Percentiles rank a stretch among this genome's conserved stretches.
phyloP scores from a whole-genome alignment of 805 yeast genomes.

The Metschnikowia noctiluminum region DNA sequence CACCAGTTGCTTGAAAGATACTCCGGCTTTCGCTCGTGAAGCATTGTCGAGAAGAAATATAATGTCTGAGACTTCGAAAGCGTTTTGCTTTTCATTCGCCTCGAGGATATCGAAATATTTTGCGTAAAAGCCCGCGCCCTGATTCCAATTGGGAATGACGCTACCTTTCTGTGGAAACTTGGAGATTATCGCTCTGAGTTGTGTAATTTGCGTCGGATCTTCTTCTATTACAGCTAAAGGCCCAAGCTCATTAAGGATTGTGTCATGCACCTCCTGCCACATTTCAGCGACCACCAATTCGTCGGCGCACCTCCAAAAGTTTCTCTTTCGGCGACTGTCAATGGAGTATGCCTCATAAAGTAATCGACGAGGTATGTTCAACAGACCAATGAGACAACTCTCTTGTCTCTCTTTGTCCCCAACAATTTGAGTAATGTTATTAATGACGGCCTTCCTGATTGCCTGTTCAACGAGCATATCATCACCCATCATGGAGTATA shows the following conservation, averaged over 20 bases:
- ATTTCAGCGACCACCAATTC: slow-evolving; percentile 59
- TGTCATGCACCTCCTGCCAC: slow-evolving; percentile 61
- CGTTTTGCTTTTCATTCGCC: slow-evolving; percentile 14
- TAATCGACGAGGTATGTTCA: slow-evolving; percentile 47
- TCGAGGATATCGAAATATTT: slow-evolving; percentile 40
- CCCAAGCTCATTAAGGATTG: slow-evolving; percentile 58
- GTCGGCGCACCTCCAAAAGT: slow-evolving; percentile 57
- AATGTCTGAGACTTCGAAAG: slow-evolving; percentile 21
- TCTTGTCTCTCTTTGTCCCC: slow-evolving; percentile 24
- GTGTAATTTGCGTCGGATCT: slow-evolving; percentile 27
- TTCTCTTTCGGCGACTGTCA: slow-evolving; percentile 45
- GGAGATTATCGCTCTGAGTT: slow-evolving; percentile 38
- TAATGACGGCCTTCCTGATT: slow-evolving; percentile 37
- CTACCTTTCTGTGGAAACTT: slow-evolving; percentile 42
- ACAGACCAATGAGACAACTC: slow-evolving; percentile 31
- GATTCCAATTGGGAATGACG: slow-evolving; percentile 47
- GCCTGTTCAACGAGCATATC: slow-evolving; percentile 42
- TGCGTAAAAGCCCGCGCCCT: slow-evolving; percentile 57
- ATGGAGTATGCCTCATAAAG: slow-evolving; percentile 61
- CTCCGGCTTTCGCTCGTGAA: slow-evolving; percentile 33
- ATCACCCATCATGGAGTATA: slow-evolving; percentile 53
- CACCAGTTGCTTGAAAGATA: slow-evolving; percentile 22
- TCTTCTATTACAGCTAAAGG: slow-evolving; percentile 66
- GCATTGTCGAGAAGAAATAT: slow-evolving; percentile 44
- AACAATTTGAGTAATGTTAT: slow-evolving; percentile 30